Conservation (phyloP, 78 protist species). For the slime mould (Dictyostelium discoideum) region DNA sequence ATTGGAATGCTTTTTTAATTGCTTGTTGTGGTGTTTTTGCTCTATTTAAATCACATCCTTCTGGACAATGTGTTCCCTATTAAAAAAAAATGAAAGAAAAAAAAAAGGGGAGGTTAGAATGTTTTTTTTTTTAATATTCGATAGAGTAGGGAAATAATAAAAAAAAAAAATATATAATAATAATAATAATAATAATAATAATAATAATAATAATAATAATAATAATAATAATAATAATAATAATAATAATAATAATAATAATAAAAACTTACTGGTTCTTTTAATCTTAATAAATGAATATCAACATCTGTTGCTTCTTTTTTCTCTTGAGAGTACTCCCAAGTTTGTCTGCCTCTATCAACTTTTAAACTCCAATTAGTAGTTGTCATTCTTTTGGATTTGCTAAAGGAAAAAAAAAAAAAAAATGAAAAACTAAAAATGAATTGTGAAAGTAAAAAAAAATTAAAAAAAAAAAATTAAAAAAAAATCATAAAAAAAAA, state of each 20-base stretch:
- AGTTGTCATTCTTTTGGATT: neutral
- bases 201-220: neutral
- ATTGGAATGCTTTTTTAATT: conserved; percentile 36
- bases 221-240: neutral
- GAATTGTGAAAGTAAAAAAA: neutral
- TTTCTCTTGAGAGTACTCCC: conserved; percentile 28
- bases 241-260: neutral
- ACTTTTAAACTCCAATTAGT: conserved; percentile 69
- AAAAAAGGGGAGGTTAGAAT: neutral
- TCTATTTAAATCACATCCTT: conserved; percentile 48
- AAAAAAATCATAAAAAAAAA: neutral
- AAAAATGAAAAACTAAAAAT: neutral
- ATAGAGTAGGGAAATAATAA: too few species aligned
- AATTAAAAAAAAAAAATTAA: neutral
- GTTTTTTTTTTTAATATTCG: neutral
- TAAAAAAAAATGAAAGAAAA: neutral
- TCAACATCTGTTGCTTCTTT: conserved; percentile 38
- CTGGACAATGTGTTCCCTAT: conserved; percentile 65
- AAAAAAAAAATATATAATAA: neutral
- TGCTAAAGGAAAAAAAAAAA: neutral
- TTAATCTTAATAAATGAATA: conserved; percentile 43
- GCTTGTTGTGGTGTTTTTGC: conserved; percentile 76
- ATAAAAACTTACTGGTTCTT: conserved; percentile 36
- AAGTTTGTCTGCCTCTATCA: conserved; percentile 81
- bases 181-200: neutral